Base-by-base conservation (phyloP, 1,284 basidiomycete genomes). In the Schizopora paradoxa region DNA sequence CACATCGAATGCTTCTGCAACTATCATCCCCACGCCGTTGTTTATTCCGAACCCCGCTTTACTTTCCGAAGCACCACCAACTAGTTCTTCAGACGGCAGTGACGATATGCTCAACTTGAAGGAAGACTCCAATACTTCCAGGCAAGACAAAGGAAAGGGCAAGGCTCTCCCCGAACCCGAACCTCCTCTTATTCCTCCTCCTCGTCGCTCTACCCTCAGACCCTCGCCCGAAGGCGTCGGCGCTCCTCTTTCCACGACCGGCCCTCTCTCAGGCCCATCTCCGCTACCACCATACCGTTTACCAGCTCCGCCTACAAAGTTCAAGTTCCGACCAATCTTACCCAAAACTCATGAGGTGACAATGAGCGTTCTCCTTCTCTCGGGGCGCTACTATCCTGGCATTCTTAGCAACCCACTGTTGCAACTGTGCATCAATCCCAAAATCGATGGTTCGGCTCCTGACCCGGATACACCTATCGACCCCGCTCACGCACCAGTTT, bases 381-480 rank as follows among this genome's bases (percentile, higher is more conserved):
- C 76, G 31, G 86, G 86, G 25, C 70, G 86, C 43, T 89, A 89
- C 60, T 89, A 89, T 58, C 81, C 86, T 4, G 63, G 69, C 6
- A 66, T 89, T 16, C 68, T 85, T 23, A 56, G 65, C 8, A 84
- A 87, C 55, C 80, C 82, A 0, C 65, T 78, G 21, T 61, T 86
- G 31, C 61, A 63, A 8, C 57, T 62, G 2, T 54, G 55, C 23
- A 55, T 82, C 4, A 57, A 65, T 22, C 56, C 63, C n/a, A 72
- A 72, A 2, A 49, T 73, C 31, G 51, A 52, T 31, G 41, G 56
- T 41, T 45, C 56, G 49, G 8, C 45, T 29, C 50, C 66, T 49
- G 47, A 65, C 0, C 67, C 62, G 10, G 66, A 66, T n/a, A 50
- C 74, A 11, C 44, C 60, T 23, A 64, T 67, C 26, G 61, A 63